Evolutionary conservation across 2,329 filamentous ascomycete genomes (phyloP), one percentile per base, ranked within the genome.

Genomic region (Pyrenophora tritici-repentis): DNA sequence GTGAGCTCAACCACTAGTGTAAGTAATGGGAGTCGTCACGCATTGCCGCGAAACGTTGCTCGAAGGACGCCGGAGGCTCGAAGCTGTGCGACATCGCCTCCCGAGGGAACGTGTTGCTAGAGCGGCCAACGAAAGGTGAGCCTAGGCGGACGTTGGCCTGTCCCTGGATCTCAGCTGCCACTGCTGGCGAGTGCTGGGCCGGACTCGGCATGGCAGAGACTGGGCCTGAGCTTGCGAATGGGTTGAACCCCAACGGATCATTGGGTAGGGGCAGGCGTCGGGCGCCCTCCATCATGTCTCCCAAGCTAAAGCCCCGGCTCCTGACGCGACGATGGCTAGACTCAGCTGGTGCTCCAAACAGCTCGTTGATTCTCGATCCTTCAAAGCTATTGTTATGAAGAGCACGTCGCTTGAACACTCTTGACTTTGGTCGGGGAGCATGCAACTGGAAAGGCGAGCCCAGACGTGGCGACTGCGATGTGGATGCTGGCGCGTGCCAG

Each of bases 291-390:
- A 76, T 77, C 52, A 83, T 79, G 44, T 83, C 81, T 42, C 83
- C 81, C 18, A 83, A 77, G 39, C 83, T 86, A 61, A 84, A 85
- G 47, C 84, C 84, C 36, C 85, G 81, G 59, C 80, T 84, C 34
- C 84, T 80, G 29, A 84, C 78, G 24, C 83, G 80, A 47, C 81
- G 80, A 58, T 83, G 78, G 45, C 80, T 79, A 8, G 76, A 75
- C 52, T 83, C 79, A 22, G 75, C 72, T 33, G 75, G 73, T 29
- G 73, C 73, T 47, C 76, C 73, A 55, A 82, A 79, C 7, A 81
- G 65, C 49, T 79, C 73, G 42, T 70, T 73, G 33, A 74, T 71
- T 12, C 26, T 29, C 26, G 26, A 29, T 20, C 84, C 79, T 50
- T 83, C 80, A 37, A 83, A 70, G 50, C 80, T 79, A 52, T 79